Evolutionary conservation across 2,329 filamentous ascomycete genomes (phyloP).

Genomic region (Botrytis pseudocinerea): DNA sequence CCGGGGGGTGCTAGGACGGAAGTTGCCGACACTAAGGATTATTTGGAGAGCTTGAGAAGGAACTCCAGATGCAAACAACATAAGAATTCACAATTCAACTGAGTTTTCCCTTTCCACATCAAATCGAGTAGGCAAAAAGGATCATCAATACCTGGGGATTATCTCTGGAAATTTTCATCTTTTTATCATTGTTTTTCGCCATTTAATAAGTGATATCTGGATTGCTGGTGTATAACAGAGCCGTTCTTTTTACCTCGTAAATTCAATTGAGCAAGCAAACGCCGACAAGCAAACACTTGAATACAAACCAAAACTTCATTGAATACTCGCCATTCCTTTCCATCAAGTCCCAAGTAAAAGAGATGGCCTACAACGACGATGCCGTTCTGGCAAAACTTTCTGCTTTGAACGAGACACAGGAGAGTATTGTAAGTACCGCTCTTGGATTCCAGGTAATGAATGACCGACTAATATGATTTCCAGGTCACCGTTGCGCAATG

Average conservation of each 20-base stretch:
- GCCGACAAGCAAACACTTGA: constrained; percentile 13
- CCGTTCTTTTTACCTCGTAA: constrained; percentile 5
- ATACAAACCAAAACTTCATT: constrained; percentile 16
- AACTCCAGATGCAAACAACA: constrained; percentile 14
- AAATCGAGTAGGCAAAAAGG: not conserved
- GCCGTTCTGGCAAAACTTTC: constrained; percentile 93
- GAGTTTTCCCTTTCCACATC: constrained; percentile 1
- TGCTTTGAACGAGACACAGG: constrained; percentile 93
- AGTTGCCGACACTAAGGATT: constrained; percentile 24
- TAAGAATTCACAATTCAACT: constrained; percentile 15
- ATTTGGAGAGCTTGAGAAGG: constrained; percentile 18
- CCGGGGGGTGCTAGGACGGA: constrained; percentile 2
- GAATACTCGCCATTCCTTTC: constrained; percentile 4
- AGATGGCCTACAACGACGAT: constrained; percentile 95
- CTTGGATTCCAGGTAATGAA: not conserved
- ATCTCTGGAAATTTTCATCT: not conserved
- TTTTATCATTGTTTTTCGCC: not conserved
- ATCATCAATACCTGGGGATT: not conserved
- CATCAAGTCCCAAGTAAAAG: constrained; percentile 26
- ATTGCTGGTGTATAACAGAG: constrained; percentile 13
- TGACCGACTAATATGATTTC: constrained; percentile 21
- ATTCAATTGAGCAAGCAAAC: constrained; percentile 5
- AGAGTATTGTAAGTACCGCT: constrained; percentile 67
- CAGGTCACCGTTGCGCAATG: constrained; percentile 88
- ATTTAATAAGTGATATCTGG: constrained; percentile 3